Evolutionary conservation across 768 basidiomycete genomes (phyloP).

Genomic region (Termitomyces sp.): DNA sequence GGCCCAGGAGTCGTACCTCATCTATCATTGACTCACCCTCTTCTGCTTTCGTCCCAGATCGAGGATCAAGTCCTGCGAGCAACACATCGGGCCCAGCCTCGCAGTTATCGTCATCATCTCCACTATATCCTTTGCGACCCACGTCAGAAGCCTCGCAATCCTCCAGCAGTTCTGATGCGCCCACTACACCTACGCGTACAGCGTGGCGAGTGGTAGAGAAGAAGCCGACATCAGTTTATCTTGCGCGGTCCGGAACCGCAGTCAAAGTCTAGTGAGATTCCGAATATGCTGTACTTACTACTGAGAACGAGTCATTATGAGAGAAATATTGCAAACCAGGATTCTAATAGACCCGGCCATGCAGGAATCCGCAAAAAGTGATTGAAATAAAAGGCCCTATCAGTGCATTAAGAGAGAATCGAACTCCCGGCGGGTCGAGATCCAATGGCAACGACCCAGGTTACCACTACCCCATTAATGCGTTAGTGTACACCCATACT

Average conservation of each 20-base stretch:
- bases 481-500: background rate
- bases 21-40: background rate
- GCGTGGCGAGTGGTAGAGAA: constrained; percentile 10
- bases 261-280: background rate
- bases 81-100: background rate
- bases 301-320: background rate
- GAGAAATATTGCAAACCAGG: background rate
- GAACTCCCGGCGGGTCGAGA: background rate
- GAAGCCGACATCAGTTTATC: constrained; percentile 1
- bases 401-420: background rate
- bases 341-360: background rate
- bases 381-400: too few relatives aligned
- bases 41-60: background rate
- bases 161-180: background rate
- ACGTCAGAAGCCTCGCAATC: constrained; percentile 1
- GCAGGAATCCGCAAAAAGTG: too few relatives aligned
- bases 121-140: background rate
- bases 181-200: constrained; percentile 7
- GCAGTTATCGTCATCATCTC: background rate
- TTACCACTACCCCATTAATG: constrained; percentile 65
- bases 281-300: background rate
- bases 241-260: background rate
- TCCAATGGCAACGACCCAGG: constrained; percentile 55
- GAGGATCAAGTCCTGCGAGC: background rate
- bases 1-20: constrained; percentile 5